Conservation (phyloP, 2,329 filamentous ascomycete genomes). For the Monosporascus cannonballus region DNA sequence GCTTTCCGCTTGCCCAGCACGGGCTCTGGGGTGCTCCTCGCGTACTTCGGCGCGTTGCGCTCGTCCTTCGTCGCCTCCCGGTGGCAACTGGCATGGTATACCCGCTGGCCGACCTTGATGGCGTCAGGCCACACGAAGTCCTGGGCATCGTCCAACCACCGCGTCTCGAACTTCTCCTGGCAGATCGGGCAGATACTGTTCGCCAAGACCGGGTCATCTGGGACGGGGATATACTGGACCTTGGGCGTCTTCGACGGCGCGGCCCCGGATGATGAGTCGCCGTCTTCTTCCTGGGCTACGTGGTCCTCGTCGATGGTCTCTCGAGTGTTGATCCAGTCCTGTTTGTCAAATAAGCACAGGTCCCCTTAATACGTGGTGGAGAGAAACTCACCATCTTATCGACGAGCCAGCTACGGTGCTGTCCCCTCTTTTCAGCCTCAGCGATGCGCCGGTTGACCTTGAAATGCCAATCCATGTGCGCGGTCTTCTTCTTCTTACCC, state of each 20-base stretch:
- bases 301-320: constrained; percentile 69
- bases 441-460: constrained; percentile 82
- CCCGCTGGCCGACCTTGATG: constrained; percentile 66
- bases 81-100: constrained; percentile 88
- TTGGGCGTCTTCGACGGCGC: constrained; percentile 42
- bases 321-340: constrained; percentile 86
- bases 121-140: constrained; percentile 98
- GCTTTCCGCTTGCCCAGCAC: constrained; percentile 71
- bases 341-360: constrained; percentile 1
- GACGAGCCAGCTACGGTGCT: constrained; percentile 92
- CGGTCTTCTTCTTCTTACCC: constrained; percentile 78
- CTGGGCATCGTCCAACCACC: constrained; percentile 87
- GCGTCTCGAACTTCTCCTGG: constrained; percentile 88
- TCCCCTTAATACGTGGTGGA: too few relatives aligned
- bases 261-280: constrained; percentile 31
- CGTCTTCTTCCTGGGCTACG: constrained; percentile 28
- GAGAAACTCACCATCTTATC: constrained; percentile 65
- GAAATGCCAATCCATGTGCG: constrained; percentile 98
- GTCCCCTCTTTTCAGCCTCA: constrained; percentile 77
- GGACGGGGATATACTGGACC: constrained; percentile 74
- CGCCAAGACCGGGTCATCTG: constrained; percentile 66
- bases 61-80: constrained; percentile 70
- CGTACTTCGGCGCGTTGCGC: constrained; percentile 31
- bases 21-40: constrained; percentile 54
- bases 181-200: constrained; percentile 88